These are phyloP conservation scores for Rhexocercosporidium sp. DNA, from an alignment of 2,329 filamentous ascomycete genomes.

Conservation along the genomic window DNA sequence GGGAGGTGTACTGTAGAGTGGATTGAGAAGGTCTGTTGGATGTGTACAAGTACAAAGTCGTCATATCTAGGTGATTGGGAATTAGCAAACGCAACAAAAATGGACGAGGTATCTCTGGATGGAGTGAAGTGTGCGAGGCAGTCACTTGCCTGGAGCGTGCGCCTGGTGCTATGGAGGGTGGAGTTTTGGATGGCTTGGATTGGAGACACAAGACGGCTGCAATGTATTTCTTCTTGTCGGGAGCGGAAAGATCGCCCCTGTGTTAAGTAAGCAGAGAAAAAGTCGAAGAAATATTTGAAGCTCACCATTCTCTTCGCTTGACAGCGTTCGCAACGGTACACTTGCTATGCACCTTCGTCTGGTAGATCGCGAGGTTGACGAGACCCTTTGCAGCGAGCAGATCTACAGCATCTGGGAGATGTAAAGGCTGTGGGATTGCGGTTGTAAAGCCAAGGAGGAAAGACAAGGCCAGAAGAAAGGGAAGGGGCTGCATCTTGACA, in stretches of 20 bases:
- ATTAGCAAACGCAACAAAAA: neutral
- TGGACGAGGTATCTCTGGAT: no score
- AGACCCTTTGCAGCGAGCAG: constrained; percentile 41
- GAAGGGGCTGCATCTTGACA: constrained; percentile 8
- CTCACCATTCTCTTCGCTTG: constrained; percentile 50
- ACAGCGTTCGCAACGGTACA: constrained; percentile 46
- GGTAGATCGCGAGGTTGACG: constrained; percentile 41
- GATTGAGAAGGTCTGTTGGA: constrained; percentile 38
- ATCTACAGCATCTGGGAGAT: constrained; percentile 34
- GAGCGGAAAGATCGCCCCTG: constrained; percentile 26
- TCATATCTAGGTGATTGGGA: constrained; percentile 40
- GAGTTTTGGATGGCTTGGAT: constrained; percentile 39
- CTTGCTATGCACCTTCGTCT: constrained; percentile 23
- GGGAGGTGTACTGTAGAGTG: constrained; percentile 37
- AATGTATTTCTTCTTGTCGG: constrained; percentile 40
- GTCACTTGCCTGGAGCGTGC: constrained; percentile 34
- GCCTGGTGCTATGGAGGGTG: constrained; percentile 39
- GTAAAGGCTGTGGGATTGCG: neutral
- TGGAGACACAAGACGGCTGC: constrained; percentile 46
- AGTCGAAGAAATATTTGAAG: neutral
- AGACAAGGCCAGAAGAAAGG: neutral
- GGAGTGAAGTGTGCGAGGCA: neutral
- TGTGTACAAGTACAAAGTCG: constrained; percentile 46
- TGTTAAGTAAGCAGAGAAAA: neutral
- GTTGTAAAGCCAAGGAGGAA: neutral